Base-by-base conservation (phyloP, 2,329 filamentous ascomycete species). In the Chrysoporthe puriensis region DNA sequence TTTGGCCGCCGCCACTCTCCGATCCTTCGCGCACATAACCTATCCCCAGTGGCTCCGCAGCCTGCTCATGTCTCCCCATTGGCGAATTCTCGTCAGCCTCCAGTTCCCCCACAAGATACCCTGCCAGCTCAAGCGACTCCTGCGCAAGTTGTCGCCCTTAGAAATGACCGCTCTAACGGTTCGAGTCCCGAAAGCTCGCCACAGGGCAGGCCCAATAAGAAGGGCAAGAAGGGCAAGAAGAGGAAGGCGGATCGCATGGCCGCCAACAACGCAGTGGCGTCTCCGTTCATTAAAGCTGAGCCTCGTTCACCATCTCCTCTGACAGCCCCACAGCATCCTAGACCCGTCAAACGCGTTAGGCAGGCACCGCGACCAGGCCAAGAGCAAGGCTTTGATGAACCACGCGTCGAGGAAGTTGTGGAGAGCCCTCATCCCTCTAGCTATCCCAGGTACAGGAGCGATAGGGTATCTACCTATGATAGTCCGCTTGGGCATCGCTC, bases 1-100 rank as follows among this genome's bases (percentile, higher is more conserved):
- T 78, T 75, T 74, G 81, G 73, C 70, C 78, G 75, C 72, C 82
- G 77, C 71, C 79, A 86, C 63, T 85, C 90, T 70, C 88, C 89
- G 63, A 81, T 94, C 67, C 84, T 94, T 73, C 88, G 89, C 74
- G 90, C 89, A 72, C 90, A 94, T 76, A 90, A 94, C 73, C 86
- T 89, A 62, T 90, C 89, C 46, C 91, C 90, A 54, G 80, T 90
- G 74, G 92, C 92, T 63, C 91, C 92, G 36, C 91, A 92, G 74
- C 91, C 92, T 64, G 88, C 89, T 61, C 90, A 92, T 74, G 88
- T 88, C 71, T 84, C 91, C 76, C 81, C 85, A 71, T 75, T 90
- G 79, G 81, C 85, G 72, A 78, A 81, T 75, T 77, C 81, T 63
- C 78, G 79, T 44, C 76, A 76, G 26, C 74, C 76, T 36, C 75